These are phyloP conservation scores for Cyberlindnera nakhonratchasimensis DNA, from an alignment of 805 yeast genomes.

Conservation along the genomic window DNA sequence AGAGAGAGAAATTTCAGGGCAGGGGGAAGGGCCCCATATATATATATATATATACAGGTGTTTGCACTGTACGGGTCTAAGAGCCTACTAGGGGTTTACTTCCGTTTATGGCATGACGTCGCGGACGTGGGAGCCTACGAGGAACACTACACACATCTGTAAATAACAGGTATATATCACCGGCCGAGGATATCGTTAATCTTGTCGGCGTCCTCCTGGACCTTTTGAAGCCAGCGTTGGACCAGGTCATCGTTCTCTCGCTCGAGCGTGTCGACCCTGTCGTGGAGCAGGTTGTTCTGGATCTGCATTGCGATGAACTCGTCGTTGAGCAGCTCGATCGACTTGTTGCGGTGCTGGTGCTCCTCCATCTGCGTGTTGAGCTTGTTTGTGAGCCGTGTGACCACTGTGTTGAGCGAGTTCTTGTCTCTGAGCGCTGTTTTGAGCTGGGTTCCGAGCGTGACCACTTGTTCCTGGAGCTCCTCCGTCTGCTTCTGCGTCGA, in stretches of 20 bases:
- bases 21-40: not conserved
- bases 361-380: conserved; percentile 28
- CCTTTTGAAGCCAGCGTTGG: conserved; percentile 57
- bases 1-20: not conserved
- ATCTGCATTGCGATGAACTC: conserved; percentile 61
- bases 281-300: conserved; percentile 42
- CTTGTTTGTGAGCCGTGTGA: conserved; percentile 29
- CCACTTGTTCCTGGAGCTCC: conserved; percentile 5
- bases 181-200: no score
- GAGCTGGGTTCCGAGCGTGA: conserved; percentile 23
- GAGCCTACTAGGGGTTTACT: no score
- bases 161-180: no score
- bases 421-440: conserved; percentile 27
- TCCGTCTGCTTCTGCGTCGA: conserved; percentile 6
- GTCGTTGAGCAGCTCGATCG: conserved; percentile 60
- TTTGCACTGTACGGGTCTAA: no score
- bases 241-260: conserved; percentile 50
- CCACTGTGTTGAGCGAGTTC: conserved; percentile 26
- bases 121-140: not conserved
- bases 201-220: conserved; percentile 55
- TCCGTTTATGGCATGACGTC: not conserved
- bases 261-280: conserved; percentile 35
- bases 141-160: not conserved
- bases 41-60: no score
- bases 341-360: conserved; percentile 44